Base-by-base conservation (phyloP, 108 stramenopile genomes). In the Stephanodiscus triporus region DNA sequence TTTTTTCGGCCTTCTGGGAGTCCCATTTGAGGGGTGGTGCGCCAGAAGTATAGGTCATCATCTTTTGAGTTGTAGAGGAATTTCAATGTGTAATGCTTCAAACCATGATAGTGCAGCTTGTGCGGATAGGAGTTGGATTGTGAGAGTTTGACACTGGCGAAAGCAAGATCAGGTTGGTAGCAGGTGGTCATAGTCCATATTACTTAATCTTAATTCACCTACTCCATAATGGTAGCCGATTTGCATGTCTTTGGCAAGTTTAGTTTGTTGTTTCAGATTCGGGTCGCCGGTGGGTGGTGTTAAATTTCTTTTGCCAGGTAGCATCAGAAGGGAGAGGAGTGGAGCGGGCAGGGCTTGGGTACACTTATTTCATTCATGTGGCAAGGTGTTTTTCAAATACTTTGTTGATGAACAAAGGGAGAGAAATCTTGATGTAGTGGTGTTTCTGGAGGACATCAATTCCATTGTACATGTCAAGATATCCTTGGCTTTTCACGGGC, bases 121-220 rank as follows among this genome's bases (percentile, higher is more conserved):
- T 42, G 45, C 0, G 45, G 64, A 22, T 45, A 64, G 14, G 64
- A 42, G 47, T 47, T 65, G 0, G 34, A 27, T 48, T 65, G 42
- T 4, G 64, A 42, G 42, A 27, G 64, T 20, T 27, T 20, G 22
- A 65, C 20, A 8, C 75, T 47, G 16, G 77, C 55, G 14, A 38
- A 79, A 6, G 73, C 73, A 59, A 82, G 60, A 32, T 85, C 81
- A 6, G 74, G 85, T 19, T 73, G 60, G 26, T 72, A 75, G 26
- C 77, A 75, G 6, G 68, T 78, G 17, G 63, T 67, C 40, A 66
- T 64, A 0, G 84, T 72, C 42, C 74, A 85, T 1, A 79, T 63
- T 10, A 85, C 32, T 76, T 82, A 77, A 16, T 81, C 81, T 63
- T 10, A 85, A 40, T 76, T 82, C 81, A 16, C 85, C 81, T 51